A percentile compares a stretch with the other conserved stretches of the same genome.
Conservation (phyloP, 345 rosid genomes). For the Bruguiera gymnorhiza region DNA sequence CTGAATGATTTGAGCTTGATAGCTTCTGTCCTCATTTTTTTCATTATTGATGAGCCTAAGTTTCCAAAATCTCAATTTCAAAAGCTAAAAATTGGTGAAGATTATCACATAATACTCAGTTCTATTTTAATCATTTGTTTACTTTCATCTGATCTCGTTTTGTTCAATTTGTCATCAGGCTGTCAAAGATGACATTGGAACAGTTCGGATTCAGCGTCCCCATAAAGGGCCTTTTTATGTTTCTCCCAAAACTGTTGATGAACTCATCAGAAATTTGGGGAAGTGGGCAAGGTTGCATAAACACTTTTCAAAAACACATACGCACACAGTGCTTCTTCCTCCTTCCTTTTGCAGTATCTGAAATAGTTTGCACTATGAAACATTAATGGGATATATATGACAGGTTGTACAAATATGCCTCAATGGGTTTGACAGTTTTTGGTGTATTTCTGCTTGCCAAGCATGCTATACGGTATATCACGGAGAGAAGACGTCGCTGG, state of each 20-base stretch:
- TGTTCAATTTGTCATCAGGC: conserved; percentile 50
- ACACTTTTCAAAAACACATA: background rate
- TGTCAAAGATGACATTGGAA: conserved; percentile 82
- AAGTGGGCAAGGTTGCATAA: conserved; percentile 72
- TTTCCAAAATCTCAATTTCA: no score
- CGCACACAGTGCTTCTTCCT: background rate
- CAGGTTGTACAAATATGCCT: conserved; percentile 76
- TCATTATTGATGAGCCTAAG: no score
- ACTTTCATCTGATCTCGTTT: background rate
- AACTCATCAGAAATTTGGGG: conserved; percentile 58
- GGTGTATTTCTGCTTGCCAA: conserved; percentile 66
- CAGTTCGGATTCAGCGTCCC: conserved; percentile 72
- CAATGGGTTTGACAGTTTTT: conserved; percentile 59
- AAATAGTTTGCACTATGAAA: background rate
- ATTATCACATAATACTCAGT: background rate
- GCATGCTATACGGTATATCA: conserved; percentile 45
- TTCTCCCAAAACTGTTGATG: conserved; percentile 70
- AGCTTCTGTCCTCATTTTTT: no score
- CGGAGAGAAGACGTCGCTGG: conserved; percentile 58
- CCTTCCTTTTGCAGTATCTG: background rate
- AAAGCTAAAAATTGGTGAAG: no score
- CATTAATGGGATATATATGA: conserved; percentile 14
- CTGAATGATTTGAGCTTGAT: no score
- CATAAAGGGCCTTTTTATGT: conserved; percentile 89
- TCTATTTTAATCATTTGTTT: conserved; percentile 11